A percentile compares a stretch with the other conserved stretches of the same genome.
These are phyloP conservation scores for Corylus americana DNA, from an alignment of 306 rosid genomes.

Conservation along the genomic window DNA sequence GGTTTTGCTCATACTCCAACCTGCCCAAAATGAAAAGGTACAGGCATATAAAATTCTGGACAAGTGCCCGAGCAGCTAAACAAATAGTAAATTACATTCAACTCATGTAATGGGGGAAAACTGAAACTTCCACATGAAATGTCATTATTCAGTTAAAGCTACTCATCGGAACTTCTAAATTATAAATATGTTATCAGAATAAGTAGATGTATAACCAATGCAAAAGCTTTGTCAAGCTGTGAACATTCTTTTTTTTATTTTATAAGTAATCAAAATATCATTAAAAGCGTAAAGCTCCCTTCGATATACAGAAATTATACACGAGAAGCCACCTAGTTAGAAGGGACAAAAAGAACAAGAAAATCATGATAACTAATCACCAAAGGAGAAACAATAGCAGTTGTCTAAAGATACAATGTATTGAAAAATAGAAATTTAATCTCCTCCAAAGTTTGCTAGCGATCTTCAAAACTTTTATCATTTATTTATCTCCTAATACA, in stretches of 20 bases:
- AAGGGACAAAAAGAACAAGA: too few relatives aligned
- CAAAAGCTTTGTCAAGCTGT: neutral
- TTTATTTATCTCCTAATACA: neutral
- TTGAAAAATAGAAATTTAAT: too few relatives aligned
- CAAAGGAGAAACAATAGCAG: too few relatives aligned
- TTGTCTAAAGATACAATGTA: too few relatives aligned
- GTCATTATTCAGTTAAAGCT: neutral
- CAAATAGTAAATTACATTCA: neutral
- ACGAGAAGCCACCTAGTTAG: too few relatives aligned
- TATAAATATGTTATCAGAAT: neutral
- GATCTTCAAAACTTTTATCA: too few relatives aligned
- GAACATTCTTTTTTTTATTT: neutral
- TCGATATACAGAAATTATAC: too few relatives aligned
- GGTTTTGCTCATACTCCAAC: slow-evolving; percentile 94
- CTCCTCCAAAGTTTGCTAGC: neutral
- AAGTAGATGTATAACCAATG: neutral
- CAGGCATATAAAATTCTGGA: neutral
- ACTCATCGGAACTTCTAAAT: neutral
- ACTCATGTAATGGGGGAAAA: neutral
- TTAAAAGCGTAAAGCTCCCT: too few relatives aligned
- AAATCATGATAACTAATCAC: too few relatives aligned
- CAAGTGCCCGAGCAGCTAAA: slow-evolving; percentile 4
- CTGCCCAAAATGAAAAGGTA: slow-evolving; percentile 36
- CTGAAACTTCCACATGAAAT: slow-evolving; percentile 7
- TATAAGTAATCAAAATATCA: too few relatives aligned